Evolutionary conservation across 78 protist species (phyloP).

Genomic region (Dictyostelium discoideum): DNA sequence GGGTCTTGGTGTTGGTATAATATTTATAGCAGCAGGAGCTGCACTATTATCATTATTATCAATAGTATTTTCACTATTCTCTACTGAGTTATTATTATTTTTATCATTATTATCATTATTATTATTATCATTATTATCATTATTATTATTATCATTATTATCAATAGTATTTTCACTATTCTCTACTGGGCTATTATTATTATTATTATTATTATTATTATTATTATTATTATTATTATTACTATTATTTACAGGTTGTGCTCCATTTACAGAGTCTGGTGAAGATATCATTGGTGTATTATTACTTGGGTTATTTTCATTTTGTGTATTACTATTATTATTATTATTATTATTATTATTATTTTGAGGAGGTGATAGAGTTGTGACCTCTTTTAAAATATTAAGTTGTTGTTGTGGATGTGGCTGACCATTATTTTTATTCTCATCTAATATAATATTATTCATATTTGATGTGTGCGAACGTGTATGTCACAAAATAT

Average conservation of each 20-base stretch:
- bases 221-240: neutral
- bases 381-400: neutral
- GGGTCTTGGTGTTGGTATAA: neutral
- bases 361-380: neutral
- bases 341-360: neutral
- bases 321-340: neutral
- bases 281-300: neutral
- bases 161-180: too few species aligned
- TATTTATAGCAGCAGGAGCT: neutral
- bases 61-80: neutral
- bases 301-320: neutral
- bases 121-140: neutral
- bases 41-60: neutral
- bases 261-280: conserved; percentile 13
- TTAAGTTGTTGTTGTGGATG: neutral
- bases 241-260: neutral
- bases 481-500: neutral
- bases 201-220: neutral
- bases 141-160: neutral
- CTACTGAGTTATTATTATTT: neutral
- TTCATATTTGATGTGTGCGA: neutral
- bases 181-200: too few species aligned
- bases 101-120: neutral
- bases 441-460: neutral
- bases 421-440: neutral